phyloP scores from a whole-genome alignment of 106 monocot species.

The Alisma plantagoaquatica region DNA sequence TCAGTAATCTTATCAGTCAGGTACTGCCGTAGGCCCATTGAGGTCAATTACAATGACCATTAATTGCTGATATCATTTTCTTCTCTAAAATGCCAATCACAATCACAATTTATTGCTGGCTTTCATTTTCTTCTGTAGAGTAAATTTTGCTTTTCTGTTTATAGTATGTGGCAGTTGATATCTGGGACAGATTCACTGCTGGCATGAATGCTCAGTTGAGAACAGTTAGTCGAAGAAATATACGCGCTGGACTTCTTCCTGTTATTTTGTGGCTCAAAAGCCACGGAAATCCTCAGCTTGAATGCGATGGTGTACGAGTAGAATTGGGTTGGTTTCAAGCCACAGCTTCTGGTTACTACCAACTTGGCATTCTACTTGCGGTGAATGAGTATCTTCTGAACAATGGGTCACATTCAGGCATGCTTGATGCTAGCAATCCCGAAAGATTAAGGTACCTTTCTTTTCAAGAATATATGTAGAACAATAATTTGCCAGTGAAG shows the following conservation, averaged over 20 bases:
- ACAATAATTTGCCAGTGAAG: neutral
- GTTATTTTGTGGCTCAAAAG: constrained; percentile 64
- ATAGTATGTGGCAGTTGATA: constrained; percentile 65
- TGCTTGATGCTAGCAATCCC: constrained; percentile 17
- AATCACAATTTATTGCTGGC: too few relatives aligned
- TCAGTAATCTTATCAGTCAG: constrained; percentile 88
- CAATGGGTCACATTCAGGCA: constrained; percentile 24
- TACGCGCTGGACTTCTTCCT: constrained; percentile 43
- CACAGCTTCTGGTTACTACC: constrained; percentile 92
- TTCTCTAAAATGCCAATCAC: too few relatives aligned
- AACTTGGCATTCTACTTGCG: constrained; percentile 58
- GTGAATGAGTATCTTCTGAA: constrained; percentile 34
- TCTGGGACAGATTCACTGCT: constrained; percentile 75
- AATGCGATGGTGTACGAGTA: constrained; percentile 45
- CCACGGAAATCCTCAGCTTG: constrained; percentile 75
- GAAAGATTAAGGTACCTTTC: constrained; percentile 44
- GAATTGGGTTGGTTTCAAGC: constrained; percentile 92
- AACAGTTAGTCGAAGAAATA: constrained; percentile 45
- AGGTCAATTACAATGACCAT: too few relatives aligned
- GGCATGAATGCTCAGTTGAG: constrained; percentile 87
- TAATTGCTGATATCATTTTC: too few relatives aligned
- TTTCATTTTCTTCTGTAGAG: too few relatives aligned
- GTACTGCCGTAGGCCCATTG: too few relatives aligned
- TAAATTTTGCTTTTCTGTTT: too few relatives aligned
- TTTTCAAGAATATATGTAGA: neutral